These are phyloP conservation scores for Xylaria intraflava DNA, from an alignment of 495 filamentous ascomycete species.

Conservation along the genomic window DNA sequence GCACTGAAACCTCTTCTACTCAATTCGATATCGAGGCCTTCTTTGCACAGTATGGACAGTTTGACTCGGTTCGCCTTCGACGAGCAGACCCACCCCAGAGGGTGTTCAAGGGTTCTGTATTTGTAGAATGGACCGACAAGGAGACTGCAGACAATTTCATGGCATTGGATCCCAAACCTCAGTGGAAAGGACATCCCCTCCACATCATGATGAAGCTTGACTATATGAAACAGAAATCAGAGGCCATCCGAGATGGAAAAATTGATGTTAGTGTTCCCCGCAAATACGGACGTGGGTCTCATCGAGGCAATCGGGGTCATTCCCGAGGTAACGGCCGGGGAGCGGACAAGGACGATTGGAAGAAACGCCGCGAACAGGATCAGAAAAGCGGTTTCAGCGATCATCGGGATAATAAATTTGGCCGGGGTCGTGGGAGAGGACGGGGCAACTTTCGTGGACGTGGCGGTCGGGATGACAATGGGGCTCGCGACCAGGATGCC, in stretches of 20 bases:
- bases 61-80: slow-evolving; percentile 81
- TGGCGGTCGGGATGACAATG: slow-evolving; percentile 32
- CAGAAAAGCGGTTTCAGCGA: slow-evolving; percentile 55
- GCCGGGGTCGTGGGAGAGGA: slow-evolving; percentile 37
- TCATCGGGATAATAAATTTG: slow-evolving; percentile 26
- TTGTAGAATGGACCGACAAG: slow-evolving; percentile 78
- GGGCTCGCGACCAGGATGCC: slow-evolving; percentile 29
- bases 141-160: slow-evolving; percentile 73
- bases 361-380: slow-evolving; percentile 59
- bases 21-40: slow-evolving; percentile 93
- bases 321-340: slow-evolving; percentile 19
- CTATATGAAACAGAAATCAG: slow-evolving; percentile 73
- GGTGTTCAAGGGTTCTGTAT: slow-evolving; percentile 87
- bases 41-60: slow-evolving; percentile 71
- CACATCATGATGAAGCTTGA: slow-evolving; percentile 75
- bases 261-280: slow-evolving; percentile 44
- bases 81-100: slow-evolving; percentile 51
- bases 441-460: slow-evolving; percentile 27
- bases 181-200: slow-evolving; percentile 67
- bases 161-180: slow-evolving; percentile 69
- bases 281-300: slow-evolving; percentile 26
- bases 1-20: slow-evolving; percentile 64
- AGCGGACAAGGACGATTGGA: slow-evolving; percentile 57
- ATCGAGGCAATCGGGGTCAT: slow-evolving; percentile 20
- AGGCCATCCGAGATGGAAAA: slow-evolving; percentile 67